Evolutionary conservation across 257 asterid species (phyloP), one percentile per base, ranked within the genome.

Genomic region (Fraxinus cuspidata): DNA sequence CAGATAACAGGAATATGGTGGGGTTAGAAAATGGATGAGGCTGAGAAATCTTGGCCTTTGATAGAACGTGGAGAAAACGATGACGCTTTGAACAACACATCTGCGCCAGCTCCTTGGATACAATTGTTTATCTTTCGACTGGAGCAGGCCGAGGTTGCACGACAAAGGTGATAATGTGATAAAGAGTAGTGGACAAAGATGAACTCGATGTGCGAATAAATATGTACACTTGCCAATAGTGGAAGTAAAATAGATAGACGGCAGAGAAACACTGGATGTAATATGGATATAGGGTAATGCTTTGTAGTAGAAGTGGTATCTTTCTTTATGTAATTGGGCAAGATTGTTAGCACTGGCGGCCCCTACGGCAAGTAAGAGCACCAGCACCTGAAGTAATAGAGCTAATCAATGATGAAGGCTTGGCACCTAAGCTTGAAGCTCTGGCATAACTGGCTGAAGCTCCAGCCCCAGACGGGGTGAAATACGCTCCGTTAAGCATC

Each of bases 341-440:
- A 19, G 81, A 64, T n/a, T 76, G 81, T 85, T 86, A 92, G 89
- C 98, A 94, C 71, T 80, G 73, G 71, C 88, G 89, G 71, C 96
- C 96, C 63, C 86, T 78, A 21, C 92, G 94, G 70, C 98, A 94
- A 10, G 79, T 81, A 11, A 92, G 94, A 82, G 70, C 96, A 32
- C 98, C 98, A 11, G 98, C 91, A 60, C 92, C 91, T 11, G 89
- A 81, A 66, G 98, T 94, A n/a, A 94, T 89, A 28, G 91, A 2
- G 31, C 76, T 90, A 0, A 94, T 90, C 94, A 92, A 85, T 68
- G 94, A 81, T 68, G 96, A 90, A 40, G 98, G 86, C 73, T 94
- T 94, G 71, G 98, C 97, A 25, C 96, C 95, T 66, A 90, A 81
- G 81, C 98, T 94, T 21, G 98, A 92, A 75, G 98, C 98, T 85